Evolutionary conservation across 2,329 filamentous ascomycete species (phyloP).

Genomic region (Sporothrix inflata): DNA sequence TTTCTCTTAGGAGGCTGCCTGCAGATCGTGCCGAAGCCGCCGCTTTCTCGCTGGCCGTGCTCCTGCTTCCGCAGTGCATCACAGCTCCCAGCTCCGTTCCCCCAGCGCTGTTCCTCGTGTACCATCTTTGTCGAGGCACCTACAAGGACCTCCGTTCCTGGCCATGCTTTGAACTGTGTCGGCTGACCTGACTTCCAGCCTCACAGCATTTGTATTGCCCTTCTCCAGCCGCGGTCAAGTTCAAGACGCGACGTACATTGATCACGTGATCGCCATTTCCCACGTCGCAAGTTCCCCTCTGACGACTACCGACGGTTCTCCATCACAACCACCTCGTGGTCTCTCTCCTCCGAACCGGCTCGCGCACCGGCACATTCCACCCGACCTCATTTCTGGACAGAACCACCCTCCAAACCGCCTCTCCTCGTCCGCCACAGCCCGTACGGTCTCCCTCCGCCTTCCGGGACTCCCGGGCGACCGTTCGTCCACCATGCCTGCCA

Average conservation of each 20-base stretch:
- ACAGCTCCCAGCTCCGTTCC: neutral
- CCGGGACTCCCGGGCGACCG: slow-evolving; percentile 17
- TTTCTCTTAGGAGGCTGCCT: slow-evolving; percentile 16
- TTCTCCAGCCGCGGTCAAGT: neutral
- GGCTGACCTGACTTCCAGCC: slow-evolving; percentile 11
- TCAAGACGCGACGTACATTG: neutral
- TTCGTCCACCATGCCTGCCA: slow-evolving; percentile 65
- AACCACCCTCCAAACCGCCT: neutral
- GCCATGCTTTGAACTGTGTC: neutral
- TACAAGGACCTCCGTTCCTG: neutral
- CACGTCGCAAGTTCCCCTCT: neutral
- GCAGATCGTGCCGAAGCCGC: slow-evolving; percentile 24
- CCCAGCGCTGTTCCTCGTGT: neutral
- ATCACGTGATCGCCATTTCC: slow-evolving; percentile 1
- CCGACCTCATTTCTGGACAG: neutral
- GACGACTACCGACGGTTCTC: neutral
- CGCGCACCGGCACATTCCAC: neutral
- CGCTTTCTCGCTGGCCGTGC: neutral
- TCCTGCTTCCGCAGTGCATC: neutral
- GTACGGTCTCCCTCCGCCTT: neutral
- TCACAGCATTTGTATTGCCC: neutral
- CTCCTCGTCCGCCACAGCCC: neutral
- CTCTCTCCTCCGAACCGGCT: neutral
- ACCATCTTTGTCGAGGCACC: neutral
- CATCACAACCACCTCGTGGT: neutral